Evolutionary conservation across 768 basidiomycete genomes (phyloP).

Genomic region (Goffeauzyma gilvescens): DNA sequence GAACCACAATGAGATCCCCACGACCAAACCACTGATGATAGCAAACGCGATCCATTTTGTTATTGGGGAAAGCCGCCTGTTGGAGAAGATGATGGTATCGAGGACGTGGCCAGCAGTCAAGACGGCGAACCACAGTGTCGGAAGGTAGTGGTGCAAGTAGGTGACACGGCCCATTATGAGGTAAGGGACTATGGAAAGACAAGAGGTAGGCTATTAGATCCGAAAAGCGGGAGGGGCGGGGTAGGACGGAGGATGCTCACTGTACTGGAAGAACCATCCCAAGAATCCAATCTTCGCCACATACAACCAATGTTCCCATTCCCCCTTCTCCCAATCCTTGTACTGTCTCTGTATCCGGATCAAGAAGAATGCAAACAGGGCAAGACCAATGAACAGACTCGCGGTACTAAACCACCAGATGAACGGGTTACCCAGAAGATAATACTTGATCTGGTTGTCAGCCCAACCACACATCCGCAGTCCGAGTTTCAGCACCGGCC

Average conservation of each 20-base stretch:
- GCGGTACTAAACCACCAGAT: slow-evolving; percentile 70
- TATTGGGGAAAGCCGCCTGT: slow-evolving; percentile 39
- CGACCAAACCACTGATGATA: slow-evolving; percentile 41
- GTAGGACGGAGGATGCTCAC: slow-evolving; percentile 36
- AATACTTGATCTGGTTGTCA: slow-evolving; percentile 70
- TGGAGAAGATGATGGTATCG: slow-evolving; percentile 71
- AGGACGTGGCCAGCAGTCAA: slow-evolving; percentile 75
- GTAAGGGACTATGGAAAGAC: slow-evolving; percentile 59
- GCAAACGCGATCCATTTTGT: slow-evolving; percentile 60
- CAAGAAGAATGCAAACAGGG: slow-evolving; percentile 48
- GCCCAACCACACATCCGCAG: slow-evolving; percentile 97
- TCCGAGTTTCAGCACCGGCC: slow-evolving; percentile 78
- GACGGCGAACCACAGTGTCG: slow-evolving; percentile 90
- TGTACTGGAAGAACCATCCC: slow-evolving; percentile 80
- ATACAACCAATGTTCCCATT: slow-evolving; percentile 89
- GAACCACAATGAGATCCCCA: slow-evolving; percentile 91
- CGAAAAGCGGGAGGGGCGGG: neutral
- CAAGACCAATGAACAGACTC: slow-evolving; percentile 44
- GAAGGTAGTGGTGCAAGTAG: slow-evolving; percentile 93
- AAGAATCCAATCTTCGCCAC: slow-evolving; percentile 76
- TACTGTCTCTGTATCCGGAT: slow-evolving; percentile 73
- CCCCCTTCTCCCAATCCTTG: slow-evolving; percentile 76
- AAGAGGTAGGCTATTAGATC: neutral
- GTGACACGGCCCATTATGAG: slow-evolving; percentile 87
- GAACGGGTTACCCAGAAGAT: slow-evolving; percentile 76